Evolutionary conservation across 805 yeast species (phyloP).

Genomic region (Komagataella mondaviorum): DNA sequence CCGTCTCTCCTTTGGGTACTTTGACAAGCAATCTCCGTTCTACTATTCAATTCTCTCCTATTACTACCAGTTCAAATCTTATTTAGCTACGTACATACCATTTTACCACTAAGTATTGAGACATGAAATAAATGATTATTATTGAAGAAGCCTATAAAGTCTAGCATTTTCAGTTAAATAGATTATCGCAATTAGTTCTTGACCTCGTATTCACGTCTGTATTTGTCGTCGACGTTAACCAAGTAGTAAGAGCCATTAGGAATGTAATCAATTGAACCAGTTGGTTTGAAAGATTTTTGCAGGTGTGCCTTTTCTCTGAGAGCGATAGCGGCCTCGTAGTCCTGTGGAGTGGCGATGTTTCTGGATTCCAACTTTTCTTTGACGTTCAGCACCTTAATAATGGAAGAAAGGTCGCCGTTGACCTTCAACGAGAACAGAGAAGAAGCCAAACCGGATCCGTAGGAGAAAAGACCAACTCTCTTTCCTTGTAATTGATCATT

Average conservation of each 20-base stretch:
- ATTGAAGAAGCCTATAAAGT: not conserved
- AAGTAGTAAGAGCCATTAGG: constrained; percentile 74
- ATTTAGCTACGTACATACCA: not conserved
- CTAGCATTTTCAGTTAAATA: not conserved
- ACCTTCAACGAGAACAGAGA: constrained; percentile 72
- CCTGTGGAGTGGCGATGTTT: constrained; percentile 53
- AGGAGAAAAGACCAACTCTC: constrained; percentile 87
- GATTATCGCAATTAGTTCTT: constrained; percentile 31
- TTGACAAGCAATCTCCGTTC: not conserved
- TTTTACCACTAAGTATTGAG: not conserved
- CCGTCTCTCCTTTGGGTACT: not conserved
- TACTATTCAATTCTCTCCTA: not conserved
- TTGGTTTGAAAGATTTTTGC: constrained; percentile 66
- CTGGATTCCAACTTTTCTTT: constrained; percentile 57
- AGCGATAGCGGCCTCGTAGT: constrained; percentile 69
- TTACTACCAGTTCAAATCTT: not conserved
- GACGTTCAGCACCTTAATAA: constrained; percentile 53
- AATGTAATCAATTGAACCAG: constrained; percentile 63
- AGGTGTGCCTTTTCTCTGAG: constrained; percentile 86
- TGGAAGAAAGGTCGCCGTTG: constrained; percentile 64
- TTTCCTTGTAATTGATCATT: constrained; percentile 63
- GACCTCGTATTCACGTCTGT: constrained; percentile 67
- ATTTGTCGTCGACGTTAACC: constrained; percentile 73
- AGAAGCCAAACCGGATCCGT: constrained; percentile 96
- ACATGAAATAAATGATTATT: not conserved